Evolutionary conservation across 2,329 filamentous ascomycete genomes (phyloP), one percentile per base, ranked within the genome.

Genomic region (Fusarium drepaniforme): DNA sequence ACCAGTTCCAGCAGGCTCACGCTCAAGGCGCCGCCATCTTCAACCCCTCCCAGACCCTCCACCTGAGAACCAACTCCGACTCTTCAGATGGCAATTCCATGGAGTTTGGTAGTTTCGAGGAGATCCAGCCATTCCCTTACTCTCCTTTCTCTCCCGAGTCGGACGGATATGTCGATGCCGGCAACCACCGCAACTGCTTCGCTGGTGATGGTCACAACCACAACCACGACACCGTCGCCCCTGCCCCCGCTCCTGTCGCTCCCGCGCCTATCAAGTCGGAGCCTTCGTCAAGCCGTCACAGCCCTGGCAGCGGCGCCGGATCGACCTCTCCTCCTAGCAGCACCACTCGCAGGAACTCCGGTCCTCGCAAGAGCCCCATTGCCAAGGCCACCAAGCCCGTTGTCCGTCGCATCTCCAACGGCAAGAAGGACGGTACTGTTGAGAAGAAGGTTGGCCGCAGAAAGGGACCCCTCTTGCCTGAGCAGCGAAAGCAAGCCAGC

Each of bases 371-470:
- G 86, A 97, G 93, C 82, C 93, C 93, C 3, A 93, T 93, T 67
- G 88, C 93, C 75, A 98, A 98, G 87, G 90, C 93, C 1, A 81
- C 94, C 42, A 97, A 98, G 85, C 90, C 94, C 12, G 94, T 96
- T 78, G 93, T 95, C 78, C 94, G 94, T 84, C 95, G 95, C 84
- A 92, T 86, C 74, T 94, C 88, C 71, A 90, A 89, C 70, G 92
- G 91, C 79, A 97, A 96, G 87, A 95, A 93, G 84, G 94, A 97
- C 76, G 90, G 90, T 15, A 89, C 89, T 12, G 86, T 86, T 44
- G 96, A 98, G 89, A 98, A 98, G 90, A 96, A 96, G 84, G 94
- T 98, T 71, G 96, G 96, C 59, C 92, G 95, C 81, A 91, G 96
- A 85, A 94, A 94, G 83, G 96, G 96, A 40, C 96, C 96, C 69